Percentiles rank a stretch among this genome's conserved stretches.
Evolutionary conservation across 2,329 filamentous ascomycete genomes (phyloP).

Genomic region (Hypomyces rosellus): DNA sequence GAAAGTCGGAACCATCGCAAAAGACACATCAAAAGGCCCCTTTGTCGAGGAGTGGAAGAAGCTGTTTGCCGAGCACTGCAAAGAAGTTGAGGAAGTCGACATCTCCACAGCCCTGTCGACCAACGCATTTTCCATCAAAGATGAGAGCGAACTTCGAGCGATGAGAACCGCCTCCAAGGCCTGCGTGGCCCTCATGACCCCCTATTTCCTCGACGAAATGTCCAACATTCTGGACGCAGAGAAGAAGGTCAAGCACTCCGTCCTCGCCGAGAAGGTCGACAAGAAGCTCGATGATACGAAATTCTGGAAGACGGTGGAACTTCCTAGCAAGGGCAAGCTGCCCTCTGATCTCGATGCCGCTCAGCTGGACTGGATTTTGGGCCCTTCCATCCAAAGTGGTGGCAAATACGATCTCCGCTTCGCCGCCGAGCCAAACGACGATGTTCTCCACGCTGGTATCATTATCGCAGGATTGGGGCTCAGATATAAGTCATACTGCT

Average conservation of each 20-base stretch:
- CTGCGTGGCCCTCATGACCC: constrained; percentile 88
- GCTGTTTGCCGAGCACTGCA: constrained; percentile 66
- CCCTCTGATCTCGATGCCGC: constrained; percentile 79
- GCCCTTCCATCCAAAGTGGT: constrained; percentile 87
- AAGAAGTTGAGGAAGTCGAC: constrained; percentile 85
- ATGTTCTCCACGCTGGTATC: constrained; percentile 79
- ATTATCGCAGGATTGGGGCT: constrained; percentile 90
- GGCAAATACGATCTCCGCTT: constrained; percentile 91
- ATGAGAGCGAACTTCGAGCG: constrained; percentile 85
- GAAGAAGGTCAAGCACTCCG: constrained; percentile 91
- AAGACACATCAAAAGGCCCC: constrained; percentile 77
- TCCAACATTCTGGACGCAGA: constrained; percentile 91
- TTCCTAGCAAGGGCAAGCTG: constrained; percentile 66
- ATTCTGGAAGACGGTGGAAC: constrained; percentile 78
- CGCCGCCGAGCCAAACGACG: constrained; percentile 70
- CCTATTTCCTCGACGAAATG: constrained; percentile 98
- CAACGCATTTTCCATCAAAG: constrained; percentile 84
- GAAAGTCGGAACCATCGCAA: constrained; percentile 81
- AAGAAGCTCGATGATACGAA: constrained; percentile 88
- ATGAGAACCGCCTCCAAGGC: constrained; percentile 94
- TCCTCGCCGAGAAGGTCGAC: constrained; percentile 79
- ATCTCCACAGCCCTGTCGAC: constrained; percentile 75
- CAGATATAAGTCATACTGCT: constrained; percentile 93
- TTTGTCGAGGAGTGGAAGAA: constrained; percentile 98
- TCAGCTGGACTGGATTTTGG: constrained; percentile 91